Evolutionary conservation across 2,329 filamentous ascomycete species (phyloP), one percentile per base, ranked within the genome.

Genomic region (Penicillium sp.): DNA sequence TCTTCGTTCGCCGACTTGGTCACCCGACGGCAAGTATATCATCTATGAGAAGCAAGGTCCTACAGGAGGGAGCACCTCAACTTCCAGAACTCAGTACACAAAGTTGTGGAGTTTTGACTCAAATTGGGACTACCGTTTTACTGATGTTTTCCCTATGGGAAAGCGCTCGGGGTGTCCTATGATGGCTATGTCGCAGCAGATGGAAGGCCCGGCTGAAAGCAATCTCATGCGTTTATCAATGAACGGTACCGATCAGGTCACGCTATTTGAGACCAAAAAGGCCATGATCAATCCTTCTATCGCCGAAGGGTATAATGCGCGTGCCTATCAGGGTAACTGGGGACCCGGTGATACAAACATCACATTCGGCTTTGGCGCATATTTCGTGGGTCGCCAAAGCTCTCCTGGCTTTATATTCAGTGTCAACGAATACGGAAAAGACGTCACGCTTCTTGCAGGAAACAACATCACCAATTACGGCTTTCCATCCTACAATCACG

Each of bases 101-200:
- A 20, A 46, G 21, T 42, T 54, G 7, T 54, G 29, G 13, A 43
- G 18, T 36, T 54, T 43, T 23, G 47, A 54, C 17, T 20, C 41
- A 18, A 32, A 47, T 17, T 54, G 47, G 51, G 51, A 54, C n/a
- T 54, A 54, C 7, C 51, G 47, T 4, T 51, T 46, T 26, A 46
- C 49, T 13, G 51, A 51, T 18, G 51, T 54, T 1, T 54, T 54
- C 8, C 51, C 51, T 2, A 33, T 33, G 42, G 42, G 42, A 34
- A 24, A 15, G 9, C 13, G 42, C 20, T 33, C 29, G 15, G 42
- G 29, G 8, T 45, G 42, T 33, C 42, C 42, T 23, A 24, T 45
- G 27, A 45, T 45, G 29, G 42, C 20, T 12, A 45, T 45, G 42
- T 45, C 42, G 3, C 42, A 45, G 18, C 42, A 45, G 20, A 45